Evolutionary conservation across 2,329 filamentous ascomycete species (phyloP), one percentile per base, ranked within the genome.

Genomic region (Ceratocystis eucalypticola): DNA sequence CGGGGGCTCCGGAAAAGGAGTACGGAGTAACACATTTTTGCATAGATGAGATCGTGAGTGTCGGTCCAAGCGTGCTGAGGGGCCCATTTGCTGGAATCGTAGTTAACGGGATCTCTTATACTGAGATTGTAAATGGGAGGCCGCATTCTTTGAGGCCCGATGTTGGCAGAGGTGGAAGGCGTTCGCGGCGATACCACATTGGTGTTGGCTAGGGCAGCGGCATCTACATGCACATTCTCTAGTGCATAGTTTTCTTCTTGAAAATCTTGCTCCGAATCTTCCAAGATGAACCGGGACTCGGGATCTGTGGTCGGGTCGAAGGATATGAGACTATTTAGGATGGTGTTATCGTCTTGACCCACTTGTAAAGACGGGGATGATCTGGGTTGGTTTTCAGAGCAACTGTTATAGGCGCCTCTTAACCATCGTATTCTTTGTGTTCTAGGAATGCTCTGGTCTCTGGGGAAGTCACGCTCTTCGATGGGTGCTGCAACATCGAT

Each of bases 401-500:
- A 69, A 67, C 71, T 69, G 69, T 75, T 73, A 8, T 65, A n/a
- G 33, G 48, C 33, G 10, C 77, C 78, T 6, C 77, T 77, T 66
- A 79, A 76, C 78, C 79, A 82, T 57, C 79, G 79, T 68, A 81
- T 77, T 41, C 80, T 75, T 70, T 82, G 80, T 53, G 81, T 76
- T n/a, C 82, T 77, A 8, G 84, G 84, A 63, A 86, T 80, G 45
- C 82, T 84, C 74, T 84, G 82, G 70, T 86, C 84, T 53, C 80
- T 77, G 2, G 84, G 84, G 64, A 85, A 81, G 55, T 84, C 80
- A 61, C 88, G 83, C 70, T 90, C 88, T 70, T 91, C 88, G 48
- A 91, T 80, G 0, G 87, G 83, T 0, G 82, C 78, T 12, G 87
- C 84, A 22, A 91, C 82, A 71, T 89, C 86, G 68, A 91, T 88